phyloP scores from a whole-genome alignment of 345 rosid genomes.

The Laguncularia racemosa region DNA sequence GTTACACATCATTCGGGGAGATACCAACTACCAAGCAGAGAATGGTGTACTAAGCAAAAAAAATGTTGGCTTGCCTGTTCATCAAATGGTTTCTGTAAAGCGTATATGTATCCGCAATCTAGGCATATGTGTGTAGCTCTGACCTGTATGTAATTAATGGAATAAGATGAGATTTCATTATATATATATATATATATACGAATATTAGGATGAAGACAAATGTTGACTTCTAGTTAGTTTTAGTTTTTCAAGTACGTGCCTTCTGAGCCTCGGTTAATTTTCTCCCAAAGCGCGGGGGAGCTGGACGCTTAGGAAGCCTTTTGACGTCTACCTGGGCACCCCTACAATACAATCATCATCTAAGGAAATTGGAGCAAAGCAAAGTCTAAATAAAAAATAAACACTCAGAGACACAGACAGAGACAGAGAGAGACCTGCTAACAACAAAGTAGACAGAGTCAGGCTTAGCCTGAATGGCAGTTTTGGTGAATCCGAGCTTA shows the following conservation, averaged over 20 bases:
- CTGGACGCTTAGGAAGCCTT: conserved; percentile 80
- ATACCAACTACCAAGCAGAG: too few species aligned
- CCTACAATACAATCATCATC: conserved; percentile 31
- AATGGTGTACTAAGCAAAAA: background rate
- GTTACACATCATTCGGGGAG: too few species aligned
- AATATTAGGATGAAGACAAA: too few species aligned
- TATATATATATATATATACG: too few species aligned
- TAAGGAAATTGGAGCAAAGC: too few species aligned
- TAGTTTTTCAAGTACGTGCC: conserved; percentile 38
- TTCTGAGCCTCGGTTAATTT: conserved; percentile 87
- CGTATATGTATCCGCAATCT: conserved; percentile 91
- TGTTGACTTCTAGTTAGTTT: background rate
- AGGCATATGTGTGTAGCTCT: conserved; percentile 93
- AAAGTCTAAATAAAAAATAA: too few species aligned
- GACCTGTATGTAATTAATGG: conserved; percentile 29
- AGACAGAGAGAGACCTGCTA: too few species aligned
- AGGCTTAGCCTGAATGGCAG: conserved; percentile 97
- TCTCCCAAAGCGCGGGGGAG: conserved; percentile 94
- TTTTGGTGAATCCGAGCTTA: conserved; percentile 93
- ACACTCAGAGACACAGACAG: too few species aligned
- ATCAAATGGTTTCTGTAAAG: conserved; percentile 66
- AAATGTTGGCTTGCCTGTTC: conserved; percentile 64
- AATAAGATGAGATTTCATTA: background rate
- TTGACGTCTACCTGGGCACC: conserved; percentile 88
- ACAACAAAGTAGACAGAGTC: conserved; percentile 92